These are phyloP conservation scores for Telopea speciosissima DNA, from an alignment of 177 flowering plant species.

Conservation along the genomic window DNA sequence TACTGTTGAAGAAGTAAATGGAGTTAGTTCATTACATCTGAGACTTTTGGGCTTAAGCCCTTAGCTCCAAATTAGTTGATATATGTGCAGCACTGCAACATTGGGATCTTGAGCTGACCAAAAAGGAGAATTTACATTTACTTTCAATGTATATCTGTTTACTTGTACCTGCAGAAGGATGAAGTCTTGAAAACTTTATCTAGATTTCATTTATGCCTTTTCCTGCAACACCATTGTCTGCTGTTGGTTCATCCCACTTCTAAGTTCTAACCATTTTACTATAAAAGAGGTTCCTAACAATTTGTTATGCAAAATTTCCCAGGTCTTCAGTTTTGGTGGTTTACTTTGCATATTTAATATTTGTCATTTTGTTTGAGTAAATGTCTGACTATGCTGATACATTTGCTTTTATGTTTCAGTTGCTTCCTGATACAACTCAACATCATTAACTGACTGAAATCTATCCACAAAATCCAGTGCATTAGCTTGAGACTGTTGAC, in stretches of 20 bases:
- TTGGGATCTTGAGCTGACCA: background rate
- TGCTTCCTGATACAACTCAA: conserved; percentile 21
- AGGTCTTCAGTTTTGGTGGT: too few species aligned
- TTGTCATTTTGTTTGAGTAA: too few species aligned
- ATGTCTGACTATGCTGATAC: too few species aligned
- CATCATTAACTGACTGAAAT: too few species aligned
- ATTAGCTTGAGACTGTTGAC: too few species aligned
- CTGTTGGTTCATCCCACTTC: too few species aligned
- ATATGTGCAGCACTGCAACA: background rate
- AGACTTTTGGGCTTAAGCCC: background rate
- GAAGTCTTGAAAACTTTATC: background rate
- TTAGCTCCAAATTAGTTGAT: too few species aligned
- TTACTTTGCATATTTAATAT: too few species aligned
- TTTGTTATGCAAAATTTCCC: too few species aligned
- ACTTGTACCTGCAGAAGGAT: background rate
- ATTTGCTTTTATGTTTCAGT: conserved; percentile 21
- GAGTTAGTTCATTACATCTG: background rate
- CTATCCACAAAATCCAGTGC: too few species aligned
- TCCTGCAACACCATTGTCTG: background rate
- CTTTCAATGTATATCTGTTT: background rate
- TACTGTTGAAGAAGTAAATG: background rate
- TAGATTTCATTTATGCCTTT: background rate
- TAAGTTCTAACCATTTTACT: too few species aligned
- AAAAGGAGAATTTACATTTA: background rate
- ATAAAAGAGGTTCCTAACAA: too few species aligned